phyloP scores from a whole-genome alignment of 495 filamentous ascomycete species.

The Xylaria longipes region DNA sequence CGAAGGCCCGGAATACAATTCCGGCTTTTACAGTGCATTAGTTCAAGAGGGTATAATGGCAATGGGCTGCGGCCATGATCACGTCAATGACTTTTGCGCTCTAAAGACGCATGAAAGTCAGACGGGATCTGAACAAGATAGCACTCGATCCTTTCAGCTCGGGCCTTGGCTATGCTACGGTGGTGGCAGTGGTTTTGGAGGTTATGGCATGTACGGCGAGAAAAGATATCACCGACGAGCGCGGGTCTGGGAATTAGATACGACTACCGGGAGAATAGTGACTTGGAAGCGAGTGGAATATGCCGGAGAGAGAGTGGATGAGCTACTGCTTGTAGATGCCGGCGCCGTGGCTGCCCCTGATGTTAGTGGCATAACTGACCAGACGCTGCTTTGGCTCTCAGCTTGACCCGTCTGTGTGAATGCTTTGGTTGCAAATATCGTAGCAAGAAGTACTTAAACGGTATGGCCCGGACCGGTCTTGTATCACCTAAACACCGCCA shows the following conservation, averaged over 20 bases:
- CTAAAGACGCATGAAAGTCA: constrained; percentile 26
- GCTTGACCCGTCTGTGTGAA: too few species aligned
- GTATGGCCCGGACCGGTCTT: too few species aligned
- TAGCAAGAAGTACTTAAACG: too few species aligned
- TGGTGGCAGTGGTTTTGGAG: constrained; percentile 48
- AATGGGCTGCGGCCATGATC: constrained; percentile 48
- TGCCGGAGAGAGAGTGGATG: constrained; percentile 45
- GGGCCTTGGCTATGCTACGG: constrained; percentile 47
- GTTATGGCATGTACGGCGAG: constrained; percentile 44
- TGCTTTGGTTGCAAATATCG: too few species aligned
- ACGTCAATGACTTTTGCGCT: constrained; percentile 51
- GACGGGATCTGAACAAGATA: neutral
- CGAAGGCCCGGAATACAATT: constrained; percentile 45
- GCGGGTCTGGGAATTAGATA: constrained; percentile 47
- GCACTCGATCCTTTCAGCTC: constrained; percentile 21
- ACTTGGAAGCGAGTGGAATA: constrained; percentile 52
- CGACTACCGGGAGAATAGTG: constrained; percentile 40
- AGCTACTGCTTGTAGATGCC: constrained; percentile 42
- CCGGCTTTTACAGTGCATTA: constrained; percentile 48
- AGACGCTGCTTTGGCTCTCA: too few species aligned
- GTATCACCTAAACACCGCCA: too few species aligned
- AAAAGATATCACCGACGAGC: constrained; percentile 46
- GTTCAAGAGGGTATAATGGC: constrained; percentile 43
- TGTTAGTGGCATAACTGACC: too few species aligned
- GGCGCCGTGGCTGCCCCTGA: neutral